Conservation (phyloP, 768 basidiomycete genomes). For the Lactifluus pinguis region DNA sequence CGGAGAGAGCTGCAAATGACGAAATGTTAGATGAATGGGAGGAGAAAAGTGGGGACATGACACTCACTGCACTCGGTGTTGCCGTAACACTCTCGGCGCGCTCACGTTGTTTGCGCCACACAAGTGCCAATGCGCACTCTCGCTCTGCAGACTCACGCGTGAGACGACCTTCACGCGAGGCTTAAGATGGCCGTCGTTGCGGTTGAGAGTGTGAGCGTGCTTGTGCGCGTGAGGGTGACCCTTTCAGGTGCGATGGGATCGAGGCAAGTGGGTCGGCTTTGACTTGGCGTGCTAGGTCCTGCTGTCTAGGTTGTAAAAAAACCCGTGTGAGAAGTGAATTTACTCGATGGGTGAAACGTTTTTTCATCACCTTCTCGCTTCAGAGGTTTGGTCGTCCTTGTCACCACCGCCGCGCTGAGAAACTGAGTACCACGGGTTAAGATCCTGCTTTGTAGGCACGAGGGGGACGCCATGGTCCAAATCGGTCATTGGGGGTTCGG, state of each 20-base stretch:
- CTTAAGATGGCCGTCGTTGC: conserved; percentile 17
- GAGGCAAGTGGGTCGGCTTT: conserved; percentile 65
- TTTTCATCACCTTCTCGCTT: conserved; percentile 20
- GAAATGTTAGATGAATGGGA: too few relatives aligned
- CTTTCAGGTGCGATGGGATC: conserved; percentile 56
- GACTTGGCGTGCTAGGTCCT: conserved; percentile 55
- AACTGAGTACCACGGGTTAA: conserved; percentile 68
- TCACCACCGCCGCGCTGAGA: conserved; percentile 15
- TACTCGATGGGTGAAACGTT: neutral
- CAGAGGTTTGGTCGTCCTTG: conserved; percentile 19
- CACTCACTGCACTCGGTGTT: conserved; percentile 71
- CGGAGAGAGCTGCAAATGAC: too few relatives aligned
- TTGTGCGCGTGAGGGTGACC: conserved; percentile 24
- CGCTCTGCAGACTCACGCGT: conserved; percentile 69
- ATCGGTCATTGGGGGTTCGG: conserved; percentile 28
- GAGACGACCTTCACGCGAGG: conserved; percentile 42
- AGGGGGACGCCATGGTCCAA: conserved; percentile 65
- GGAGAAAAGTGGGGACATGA: too few relatives aligned
- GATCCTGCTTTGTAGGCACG: conserved; percentile 66
- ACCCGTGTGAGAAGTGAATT: too few relatives aligned
- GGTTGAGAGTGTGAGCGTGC: conserved; percentile 15
- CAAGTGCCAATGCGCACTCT: conserved; percentile 63
- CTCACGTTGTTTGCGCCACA: conserved; percentile 52
- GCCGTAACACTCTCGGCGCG: conserved; percentile 55
- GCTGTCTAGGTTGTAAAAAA: conserved; percentile 33